Evolutionary conservation across 768 basidiomycete genomes (phyloP).

Genomic region (Heimioporus sp.): DNA sequence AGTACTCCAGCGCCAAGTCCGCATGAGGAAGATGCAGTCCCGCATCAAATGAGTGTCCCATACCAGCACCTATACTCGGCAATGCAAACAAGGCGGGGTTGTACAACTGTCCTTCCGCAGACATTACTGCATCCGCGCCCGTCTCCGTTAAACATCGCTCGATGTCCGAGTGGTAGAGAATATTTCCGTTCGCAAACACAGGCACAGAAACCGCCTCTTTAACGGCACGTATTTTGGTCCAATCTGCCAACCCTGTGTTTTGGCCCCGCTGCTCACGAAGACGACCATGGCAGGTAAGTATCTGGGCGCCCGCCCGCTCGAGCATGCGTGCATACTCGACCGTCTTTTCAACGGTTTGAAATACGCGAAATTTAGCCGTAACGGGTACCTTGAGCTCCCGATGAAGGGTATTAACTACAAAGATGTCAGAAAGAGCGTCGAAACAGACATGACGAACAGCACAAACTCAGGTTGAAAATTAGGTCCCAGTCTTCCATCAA

Average conservation of each 20-base stretch:
- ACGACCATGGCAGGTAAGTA: conserved; percentile 91
- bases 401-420: conserved; percentile 81
- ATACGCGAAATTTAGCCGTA: conserved; percentile 94
- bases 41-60: conserved; percentile 29
- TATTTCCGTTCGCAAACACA: conserved; percentile 96
- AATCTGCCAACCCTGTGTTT: conserved; percentile 81
- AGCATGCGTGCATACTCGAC: conserved; percentile 96
- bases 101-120: conserved; percentile 91
- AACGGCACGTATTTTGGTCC: conserved; percentile 86
- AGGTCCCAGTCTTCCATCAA: conserved; percentile 95
- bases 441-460: background rate
- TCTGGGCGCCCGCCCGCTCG: conserved; percentile 91
- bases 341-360: conserved; percentile 80
- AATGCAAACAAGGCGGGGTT: conserved; percentile 78
- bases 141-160: conserved; percentile 76
- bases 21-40: conserved; percentile 55
- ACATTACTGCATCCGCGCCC: conserved; percentile 91
- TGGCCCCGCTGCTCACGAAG: conserved; percentile 91
- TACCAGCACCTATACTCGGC: conserved; percentile 23
- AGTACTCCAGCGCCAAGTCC: conserved; percentile 80
- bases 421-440: background rate
- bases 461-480: conserved; percentile 74
- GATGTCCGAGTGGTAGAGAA: conserved; percentile 85
- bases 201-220: conserved; percentile 88
- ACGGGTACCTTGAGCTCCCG: conserved; percentile 85